Conservation (phyloP, 192 early-diverging fungal genomes). For the Mortierella antarctica region DNA sequence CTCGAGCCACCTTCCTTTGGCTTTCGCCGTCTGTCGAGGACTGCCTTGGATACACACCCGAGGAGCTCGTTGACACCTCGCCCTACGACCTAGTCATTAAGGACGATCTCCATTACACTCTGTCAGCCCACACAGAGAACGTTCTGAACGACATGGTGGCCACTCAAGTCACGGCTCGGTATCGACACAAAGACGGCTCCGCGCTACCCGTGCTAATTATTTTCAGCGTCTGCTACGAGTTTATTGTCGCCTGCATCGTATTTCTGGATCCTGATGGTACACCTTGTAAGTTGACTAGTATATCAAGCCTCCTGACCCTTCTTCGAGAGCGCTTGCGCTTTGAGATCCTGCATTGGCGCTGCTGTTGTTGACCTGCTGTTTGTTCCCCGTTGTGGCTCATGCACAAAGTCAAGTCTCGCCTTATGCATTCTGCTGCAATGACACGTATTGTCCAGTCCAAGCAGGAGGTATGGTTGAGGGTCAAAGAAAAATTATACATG, state of each 20-base stretch:
- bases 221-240: conserved; percentile 37
- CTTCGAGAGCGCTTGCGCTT: not conserved
- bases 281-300: conserved; percentile 3
- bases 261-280: not conserved
- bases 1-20: conserved; percentile 36
- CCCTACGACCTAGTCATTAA: conserved; percentile 46
- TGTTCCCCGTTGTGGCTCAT: not conserved
- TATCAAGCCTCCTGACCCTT: not conserved
- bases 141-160: conserved; percentile 53
- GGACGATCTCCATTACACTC: conserved; percentile 26
- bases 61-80: conserved; percentile 49
- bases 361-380: too few relatives aligned
- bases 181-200: conserved; percentile 34
- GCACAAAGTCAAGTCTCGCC: not conserved
- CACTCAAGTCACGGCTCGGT: conserved; percentile 44
- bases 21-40: conserved; percentile 48
- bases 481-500: not conserved
- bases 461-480: not conserved
- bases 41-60: conserved; percentile 53
- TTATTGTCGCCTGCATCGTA: conserved; percentile 16
- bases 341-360: not conserved
- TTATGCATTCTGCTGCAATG: not conserved
- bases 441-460: not conserved
- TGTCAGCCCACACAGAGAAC: conserved; percentile 39
- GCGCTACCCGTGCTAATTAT: not conserved